Evolutionary conservation across 257 asterid genomes (phyloP).

Genomic region (Henckelia pumila): DNA sequence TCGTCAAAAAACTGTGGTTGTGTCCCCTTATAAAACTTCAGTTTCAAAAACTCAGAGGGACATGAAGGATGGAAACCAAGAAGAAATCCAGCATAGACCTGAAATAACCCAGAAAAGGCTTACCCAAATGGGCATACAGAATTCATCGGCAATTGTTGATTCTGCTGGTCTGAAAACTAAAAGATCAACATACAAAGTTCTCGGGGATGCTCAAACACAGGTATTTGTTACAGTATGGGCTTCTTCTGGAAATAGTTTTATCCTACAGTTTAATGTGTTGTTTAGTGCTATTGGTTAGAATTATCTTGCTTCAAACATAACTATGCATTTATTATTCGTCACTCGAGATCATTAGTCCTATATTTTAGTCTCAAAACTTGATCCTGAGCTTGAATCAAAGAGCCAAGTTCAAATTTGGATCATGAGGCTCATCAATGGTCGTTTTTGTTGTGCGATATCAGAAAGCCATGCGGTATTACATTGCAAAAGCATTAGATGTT

Average conservation of each 20-base stretch:
- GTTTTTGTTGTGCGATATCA: no score
- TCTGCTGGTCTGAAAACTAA: constrained; percentile 39
- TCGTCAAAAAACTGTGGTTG: constrained; percentile 34
- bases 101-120: constrained; percentile 26
- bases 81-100: constrained; percentile 27
- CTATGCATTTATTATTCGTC: constrained; percentile 6
- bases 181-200: constrained; percentile 39
- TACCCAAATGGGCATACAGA: constrained; percentile 29
- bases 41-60: constrained; percentile 20
- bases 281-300: not conserved
- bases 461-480: not conserved
- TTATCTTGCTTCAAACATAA: constrained; percentile 12
- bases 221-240: constrained; percentile 35
- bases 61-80: constrained; percentile 33
- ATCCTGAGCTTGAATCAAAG: no score
- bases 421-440: no score
- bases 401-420: no score
- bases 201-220: constrained; percentile 68
- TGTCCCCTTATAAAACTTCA: constrained; percentile 32
- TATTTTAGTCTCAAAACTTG: no score
- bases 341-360: not conserved
- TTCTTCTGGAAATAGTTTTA: constrained; percentile 4
- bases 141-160: constrained; percentile 33
- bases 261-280: constrained; percentile 8
- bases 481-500: no score